These are phyloP conservation scores for Phytophthora kernoviae DNA, from an alignment of 352 stramenopile genomes.

Conservation along the genomic window DNA sequence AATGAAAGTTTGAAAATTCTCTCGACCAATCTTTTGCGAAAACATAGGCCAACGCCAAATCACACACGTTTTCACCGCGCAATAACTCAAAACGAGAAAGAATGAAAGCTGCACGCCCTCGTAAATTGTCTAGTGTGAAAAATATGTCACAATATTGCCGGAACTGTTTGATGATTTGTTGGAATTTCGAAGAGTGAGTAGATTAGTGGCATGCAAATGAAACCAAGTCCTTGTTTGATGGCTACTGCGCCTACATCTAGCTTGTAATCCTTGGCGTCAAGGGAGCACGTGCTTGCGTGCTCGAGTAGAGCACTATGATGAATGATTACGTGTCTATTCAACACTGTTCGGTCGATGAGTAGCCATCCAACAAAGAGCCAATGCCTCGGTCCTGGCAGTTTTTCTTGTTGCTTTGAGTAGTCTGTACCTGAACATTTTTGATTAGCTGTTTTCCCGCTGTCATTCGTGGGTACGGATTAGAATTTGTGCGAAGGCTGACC, in stretches of 20 bases:
- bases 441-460: constrained; percentile 14
- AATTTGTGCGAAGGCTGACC: constrained; percentile 9
- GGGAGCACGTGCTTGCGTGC: too few relatives aligned
- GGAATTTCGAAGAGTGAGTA: too few relatives aligned
- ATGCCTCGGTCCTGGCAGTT: constrained; percentile 11
- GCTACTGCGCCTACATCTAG: too few relatives aligned
- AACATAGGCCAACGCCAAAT: constrained; percentile 3
- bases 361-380: constrained; percentile 12
- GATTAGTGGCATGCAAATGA: too few relatives aligned
- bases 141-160: constrained; percentile 1
- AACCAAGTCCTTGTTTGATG: too few relatives aligned
- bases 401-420: constrained; percentile 15
- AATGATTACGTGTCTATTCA: too few relatives aligned
- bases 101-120: background rate
- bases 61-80: background rate
- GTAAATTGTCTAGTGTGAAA: constrained; percentile 5
- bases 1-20: constrained; percentile 6
- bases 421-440: constrained; percentile 15
- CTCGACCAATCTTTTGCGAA: constrained; percentile 4
- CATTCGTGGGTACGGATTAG: constrained; percentile 9
- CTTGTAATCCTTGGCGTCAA: too few relatives aligned
- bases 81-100: background rate
- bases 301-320: too few relatives aligned
- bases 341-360: background rate
- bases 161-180: too few relatives aligned